Base-by-base conservation (phyloP, 2,329 filamentous ascomycete genomes). In the Teratosphaeria pseudoeucalypti region DNA sequence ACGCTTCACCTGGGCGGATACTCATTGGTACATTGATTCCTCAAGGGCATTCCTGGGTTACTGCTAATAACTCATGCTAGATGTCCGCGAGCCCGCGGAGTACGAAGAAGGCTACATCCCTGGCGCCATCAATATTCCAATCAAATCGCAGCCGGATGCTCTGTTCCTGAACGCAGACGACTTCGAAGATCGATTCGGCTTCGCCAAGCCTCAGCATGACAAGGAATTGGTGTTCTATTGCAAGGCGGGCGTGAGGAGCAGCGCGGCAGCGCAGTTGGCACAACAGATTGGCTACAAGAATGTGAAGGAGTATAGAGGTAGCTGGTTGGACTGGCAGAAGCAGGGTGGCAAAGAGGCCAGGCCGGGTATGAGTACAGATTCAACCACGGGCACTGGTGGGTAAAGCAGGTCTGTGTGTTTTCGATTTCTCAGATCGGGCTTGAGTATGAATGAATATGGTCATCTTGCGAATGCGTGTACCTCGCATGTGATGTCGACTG, bases 181-280 rank as follows among this genome's bases (percentile, higher is more conserved):
- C 64, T 97, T 97, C 70, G 82, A 88, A 70, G 89, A 90, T 61
- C 78, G 86, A 16, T 92, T 90, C 74, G 92, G 90, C 3, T 95
- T 88, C 70, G 76, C 80, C 61, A 88, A 89, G 62, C 92, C 87
- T 0, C 67, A 68, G 2, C 77, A 77, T 61, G 79, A 83, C 53
- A 68, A 72, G 55, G 73, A 78, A 61, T 67, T 96, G 14, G 81
- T 97, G 3, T 94, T 97, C 69, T 97, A 96, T 74, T 99, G 94
- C 77, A 95, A 90, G 77, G 86, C 92, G 0, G 94, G 94, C 2
- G 89, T 97, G 64, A 81, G 94, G 71, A 90, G 89, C 66, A 79
- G 81, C 54, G 83, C 88, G 0, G 92, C 92, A 6, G 91, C 91
- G 6, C 80, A 82, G 64, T 74, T 96, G 72, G 94, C 94, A 34